phyloP scores from a whole-genome alignment of 495 filamentous ascomycete genomes.

The Penicillium malachiteum region DNA sequence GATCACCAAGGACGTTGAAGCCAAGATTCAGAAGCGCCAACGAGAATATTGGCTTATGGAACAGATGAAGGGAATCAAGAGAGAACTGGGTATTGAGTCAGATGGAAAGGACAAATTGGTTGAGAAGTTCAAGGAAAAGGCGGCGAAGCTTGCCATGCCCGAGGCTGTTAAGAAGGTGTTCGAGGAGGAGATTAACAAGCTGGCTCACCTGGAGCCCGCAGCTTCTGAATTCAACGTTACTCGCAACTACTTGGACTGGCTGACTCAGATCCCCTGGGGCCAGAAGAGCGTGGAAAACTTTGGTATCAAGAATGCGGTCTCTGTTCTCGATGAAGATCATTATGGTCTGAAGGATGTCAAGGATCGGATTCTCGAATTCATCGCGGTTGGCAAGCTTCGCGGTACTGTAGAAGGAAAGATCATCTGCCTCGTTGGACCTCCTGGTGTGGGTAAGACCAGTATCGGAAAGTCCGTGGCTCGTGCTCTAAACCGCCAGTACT shows the following conservation, averaged over 20 bases:
- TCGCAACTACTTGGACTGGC: conserved; percentile 98
- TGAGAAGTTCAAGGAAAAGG: conserved; percentile 96
- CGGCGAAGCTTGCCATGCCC: conserved; percentile 91
- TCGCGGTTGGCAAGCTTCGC: conserved; percentile 95
- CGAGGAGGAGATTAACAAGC: conserved; percentile 96
- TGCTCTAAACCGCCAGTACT: conserved; percentile 92
- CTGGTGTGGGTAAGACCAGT: conserved; percentile 96
- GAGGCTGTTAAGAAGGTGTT: conserved; percentile 96
- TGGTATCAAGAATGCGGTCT: conserved; percentile 84
- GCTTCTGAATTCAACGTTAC: conserved; percentile 99
- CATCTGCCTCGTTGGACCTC: conserved; percentile 94
- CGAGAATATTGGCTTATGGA: conserved; percentile 99
- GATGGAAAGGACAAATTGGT: conserved; percentile 98
- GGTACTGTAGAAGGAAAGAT: conserved; percentile 99
- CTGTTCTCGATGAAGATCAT: conserved; percentile 93
- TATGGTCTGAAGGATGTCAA: conserved; percentile 98
- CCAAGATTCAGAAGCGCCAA: conserved; percentile 95
- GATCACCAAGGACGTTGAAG: conserved; percentile 97
- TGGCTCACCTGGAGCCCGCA: conserved; percentile 89
- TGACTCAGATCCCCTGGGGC: conserved; percentile 98
- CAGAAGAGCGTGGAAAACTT: conserved; percentile 96
- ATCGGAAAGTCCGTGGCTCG: conserved; percentile 98
- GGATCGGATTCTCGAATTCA: conserved; percentile 97
- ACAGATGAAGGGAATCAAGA: conserved; percentile 98
- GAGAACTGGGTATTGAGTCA: conserved; percentile 93